Percentiles rank a stretch among this genome's conserved stretches.
Evolutionary conservation across 169 alveolate species (phyloP).

Genomic region (Plasmodium gonderi): DNA sequence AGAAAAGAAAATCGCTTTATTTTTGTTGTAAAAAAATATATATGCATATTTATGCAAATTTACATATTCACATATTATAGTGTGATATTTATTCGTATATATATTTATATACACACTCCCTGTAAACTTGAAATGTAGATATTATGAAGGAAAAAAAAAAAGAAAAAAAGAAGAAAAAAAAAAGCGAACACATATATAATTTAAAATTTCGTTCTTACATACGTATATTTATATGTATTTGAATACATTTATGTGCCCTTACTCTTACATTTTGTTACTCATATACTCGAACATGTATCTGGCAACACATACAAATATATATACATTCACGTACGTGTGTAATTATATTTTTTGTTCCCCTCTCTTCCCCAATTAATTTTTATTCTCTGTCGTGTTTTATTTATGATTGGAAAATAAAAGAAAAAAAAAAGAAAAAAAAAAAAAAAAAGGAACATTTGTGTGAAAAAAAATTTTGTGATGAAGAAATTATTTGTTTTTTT

Average conservation of each 20-base stretch:
- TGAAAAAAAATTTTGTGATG: constrained; percentile 3
- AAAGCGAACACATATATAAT: constrained; percentile 9
- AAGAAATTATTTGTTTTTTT: constrained; percentile 1
- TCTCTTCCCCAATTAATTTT: constrained; percentile 2
- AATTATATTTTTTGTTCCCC: constrained; percentile 18
- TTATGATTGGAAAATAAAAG: background rate
- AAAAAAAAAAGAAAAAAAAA: background rate
- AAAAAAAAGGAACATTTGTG: constrained; percentile 2
- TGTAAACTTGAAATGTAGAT: constrained; percentile 18
- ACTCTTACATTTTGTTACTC: background rate
- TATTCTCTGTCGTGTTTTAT: background rate
- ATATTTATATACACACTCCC: constrained; percentile 8
- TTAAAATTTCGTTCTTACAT: background rate
- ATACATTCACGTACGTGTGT: constrained; percentile 3
- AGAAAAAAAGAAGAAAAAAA: constrained; percentile 2
- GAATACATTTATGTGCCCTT: background rate
- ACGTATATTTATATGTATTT: background rate
- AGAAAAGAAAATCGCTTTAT: background rate
- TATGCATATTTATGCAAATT: background rate
- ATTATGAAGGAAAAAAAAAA: background rate
- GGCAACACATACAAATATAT: background rate
- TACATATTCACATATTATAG: background rate
- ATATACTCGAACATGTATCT: background rate
- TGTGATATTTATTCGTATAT: background rate
- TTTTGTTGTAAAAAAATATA: background rate